These are phyloP conservation scores for Tetradesmus obliquus DNA, from an alignment of 139 green algal species.

Conservation along the genomic window DNA sequence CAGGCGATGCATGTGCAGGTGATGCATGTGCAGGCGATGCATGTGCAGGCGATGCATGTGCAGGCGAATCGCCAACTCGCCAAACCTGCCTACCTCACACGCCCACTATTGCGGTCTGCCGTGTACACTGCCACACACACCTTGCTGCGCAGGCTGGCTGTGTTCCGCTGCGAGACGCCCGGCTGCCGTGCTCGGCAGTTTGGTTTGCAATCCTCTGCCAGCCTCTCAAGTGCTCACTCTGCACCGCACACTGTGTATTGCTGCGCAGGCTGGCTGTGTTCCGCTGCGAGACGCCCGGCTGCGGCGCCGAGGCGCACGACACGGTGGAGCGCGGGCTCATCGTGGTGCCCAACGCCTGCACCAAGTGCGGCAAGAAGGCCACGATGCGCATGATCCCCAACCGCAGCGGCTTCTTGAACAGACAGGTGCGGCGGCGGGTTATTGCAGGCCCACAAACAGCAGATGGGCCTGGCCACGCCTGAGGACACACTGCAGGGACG, in stretches of 20 bases:
- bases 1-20: background rate
- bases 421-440: conserved; percentile 74
- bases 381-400: conserved; percentile 89
- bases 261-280: conserved; percentile 44
- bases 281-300: conserved; percentile 50
- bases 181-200: conserved; percentile 27
- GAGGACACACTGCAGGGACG: too few relatives aligned
- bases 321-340: conserved; percentile 21
- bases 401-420: conserved; percentile 88
- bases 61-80: too few relatives aligned
- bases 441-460: too few relatives aligned
- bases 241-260: conserved; percentile 36
- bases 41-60: too few relatives aligned
- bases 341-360: conserved; percentile 28
- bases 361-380: conserved; percentile 64
- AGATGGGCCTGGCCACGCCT: too few relatives aligned
- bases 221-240: background rate
- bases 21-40: too few relatives aligned
- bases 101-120: too few relatives aligned
- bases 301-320: conserved; percentile 37
- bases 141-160: conserved; percentile 23
- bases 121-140: conserved; percentile 4
- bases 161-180: conserved; percentile 53
- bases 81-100: too few relatives aligned
- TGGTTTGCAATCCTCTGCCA: background rate